Conservation (phyloP, 805 yeast genomes). For the Candida ipomoeae region DNA sequence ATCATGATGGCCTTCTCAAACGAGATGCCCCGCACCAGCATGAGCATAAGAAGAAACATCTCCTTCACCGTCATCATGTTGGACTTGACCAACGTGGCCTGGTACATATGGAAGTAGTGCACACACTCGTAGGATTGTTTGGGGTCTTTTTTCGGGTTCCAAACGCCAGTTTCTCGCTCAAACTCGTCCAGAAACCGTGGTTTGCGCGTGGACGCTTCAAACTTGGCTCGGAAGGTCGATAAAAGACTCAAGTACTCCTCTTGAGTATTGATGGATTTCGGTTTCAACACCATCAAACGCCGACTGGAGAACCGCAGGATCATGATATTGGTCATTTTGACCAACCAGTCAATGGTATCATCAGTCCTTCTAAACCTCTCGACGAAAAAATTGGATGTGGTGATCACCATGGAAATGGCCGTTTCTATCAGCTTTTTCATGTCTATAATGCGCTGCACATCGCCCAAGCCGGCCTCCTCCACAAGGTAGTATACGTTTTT, state of each 20-base stretch:
- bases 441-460: conserved; percentile 27
- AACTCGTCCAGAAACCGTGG: not conserved
- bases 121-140: conserved; percentile 32
- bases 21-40: conserved; percentile 77
- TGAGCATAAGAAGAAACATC: conserved; percentile 66
- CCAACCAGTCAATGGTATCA: conserved; percentile 63
- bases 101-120: conserved; percentile 43
- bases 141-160: not conserved
- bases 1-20: conserved; percentile 80
- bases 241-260: conserved; percentile 45
- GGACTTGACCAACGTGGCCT: conserved; percentile 64
- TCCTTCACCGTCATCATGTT: conserved; percentile 70
- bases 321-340: conserved; percentile 45
- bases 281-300: conserved; percentile 48
- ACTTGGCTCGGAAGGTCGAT: conserved; percentile 41
- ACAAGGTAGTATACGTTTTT: conserved; percentile 67
- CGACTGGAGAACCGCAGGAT: conserved; percentile 33
- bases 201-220: conserved; percentile 26
- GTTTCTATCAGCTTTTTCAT: conserved; percentile 71
- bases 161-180: not conserved
- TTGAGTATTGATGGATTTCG: conserved; percentile 46
- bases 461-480: conserved; percentile 63
- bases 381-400: conserved; percentile 62
- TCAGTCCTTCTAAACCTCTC: conserved; percentile 68
- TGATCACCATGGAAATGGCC: conserved; percentile 64